A percentile compares a stretch with the other conserved stretches of the same genome.
Conservation (phyloP, 148 eudicot genomes). For the Oxyria digyna region DNA sequence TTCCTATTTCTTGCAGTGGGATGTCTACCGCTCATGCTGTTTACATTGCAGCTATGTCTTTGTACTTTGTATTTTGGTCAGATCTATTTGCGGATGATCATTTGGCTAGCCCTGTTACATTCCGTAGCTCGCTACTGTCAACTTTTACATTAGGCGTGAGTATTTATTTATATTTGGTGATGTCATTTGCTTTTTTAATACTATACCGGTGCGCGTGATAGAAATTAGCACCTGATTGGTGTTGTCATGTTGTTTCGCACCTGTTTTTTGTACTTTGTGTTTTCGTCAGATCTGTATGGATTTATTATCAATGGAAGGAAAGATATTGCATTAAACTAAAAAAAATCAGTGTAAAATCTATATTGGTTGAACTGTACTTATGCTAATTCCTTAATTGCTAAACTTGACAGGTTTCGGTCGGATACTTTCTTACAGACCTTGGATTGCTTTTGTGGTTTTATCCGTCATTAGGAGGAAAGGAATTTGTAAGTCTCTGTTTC, state of each 20-base stretch:
- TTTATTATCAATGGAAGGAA: too few relatives aligned
- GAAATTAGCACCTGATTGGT: background rate
- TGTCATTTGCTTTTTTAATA: background rate
- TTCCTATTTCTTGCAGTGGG: slow-evolving; percentile 37
- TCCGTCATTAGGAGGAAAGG: slow-evolving; percentile 93
- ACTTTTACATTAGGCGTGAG: slow-evolving; percentile 86
- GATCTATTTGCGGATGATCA: slow-evolving; percentile 65
- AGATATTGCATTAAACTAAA: too few relatives aligned
- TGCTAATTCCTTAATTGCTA: slow-evolving; percentile 18
- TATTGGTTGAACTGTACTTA: background rate
- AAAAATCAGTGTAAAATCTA: background rate
- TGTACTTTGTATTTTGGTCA: slow-evolving; percentile 94
- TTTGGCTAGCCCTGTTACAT: slow-evolving; percentile 36
- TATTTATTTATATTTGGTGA: slow-evolving; percentile 6
- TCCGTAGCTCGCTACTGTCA: slow-evolving; percentile 71
- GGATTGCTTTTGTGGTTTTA: slow-evolving; percentile 86
- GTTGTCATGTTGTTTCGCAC: background rate
- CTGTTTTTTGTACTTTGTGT: background rate
- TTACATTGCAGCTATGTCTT: slow-evolving; percentile 64
- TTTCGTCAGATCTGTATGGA: background rate
- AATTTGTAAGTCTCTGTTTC: slow-evolving; percentile 71
- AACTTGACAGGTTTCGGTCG: slow-evolving; percentile 82
- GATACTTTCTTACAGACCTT: slow-evolving; percentile 89
- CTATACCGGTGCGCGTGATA: background rate
- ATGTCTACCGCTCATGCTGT: slow-evolving; percentile 89